Conservation (phyloP, 2,329 filamentous ascomycete species). For the Hortaea werneckii region DNA sequence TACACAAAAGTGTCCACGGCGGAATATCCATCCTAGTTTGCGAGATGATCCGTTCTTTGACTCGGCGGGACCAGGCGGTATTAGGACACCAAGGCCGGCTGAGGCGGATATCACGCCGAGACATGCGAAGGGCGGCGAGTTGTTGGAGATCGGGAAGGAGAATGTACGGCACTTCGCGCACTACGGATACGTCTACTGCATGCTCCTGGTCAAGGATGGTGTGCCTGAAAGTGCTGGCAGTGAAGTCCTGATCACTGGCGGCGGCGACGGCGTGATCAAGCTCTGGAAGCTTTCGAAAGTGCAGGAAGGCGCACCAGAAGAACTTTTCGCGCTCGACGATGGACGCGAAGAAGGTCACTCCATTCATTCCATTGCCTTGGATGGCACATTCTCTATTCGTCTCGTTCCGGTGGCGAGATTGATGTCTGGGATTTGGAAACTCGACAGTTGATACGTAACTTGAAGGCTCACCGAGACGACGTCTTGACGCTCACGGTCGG, state of each 20-base stretch:
- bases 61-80: slow-evolving; percentile 73
- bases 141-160: slow-evolving; percentile 70
- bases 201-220: slow-evolving; percentile 71
- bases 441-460: slow-evolving; percentile 74
- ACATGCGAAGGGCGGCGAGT: slow-evolving; percentile 48
- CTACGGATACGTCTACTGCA: slow-evolving; percentile 91
- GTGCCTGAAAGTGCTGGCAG: slow-evolving; percentile 58
- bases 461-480: slow-evolving; percentile 71
- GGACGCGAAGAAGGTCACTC: slow-evolving; percentile 47
- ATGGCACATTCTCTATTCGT: slow-evolving; percentile 91
- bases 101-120: slow-evolving; percentile 40
- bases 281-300: slow-evolving; percentile 69
- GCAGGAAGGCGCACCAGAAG: slow-evolving; percentile 52
- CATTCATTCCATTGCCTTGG: slow-evolving; percentile 69
- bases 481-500: slow-evolving; percentile 80
- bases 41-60: slow-evolving; percentile 88
- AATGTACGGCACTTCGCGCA: slow-evolving; percentile 85
- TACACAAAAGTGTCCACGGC: slow-evolving; percentile 1
- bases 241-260: slow-evolving; percentile 81
- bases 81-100: slow-evolving; percentile 62
- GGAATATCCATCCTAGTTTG: slow-evolving; percentile 57
- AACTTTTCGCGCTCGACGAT: slow-evolving; percentile 58
- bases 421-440: slow-evolving; percentile 98
- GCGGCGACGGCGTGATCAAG: slow-evolving; percentile 88
- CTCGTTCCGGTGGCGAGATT: slow-evolving; percentile 75